Percentiles rank a stretch among this genome's conserved stretches.
Evolutionary conservation across 2,329 filamentous ascomycete genomes (phyloP).

Genomic region (Sclerotinia trifoliorum): DNA sequence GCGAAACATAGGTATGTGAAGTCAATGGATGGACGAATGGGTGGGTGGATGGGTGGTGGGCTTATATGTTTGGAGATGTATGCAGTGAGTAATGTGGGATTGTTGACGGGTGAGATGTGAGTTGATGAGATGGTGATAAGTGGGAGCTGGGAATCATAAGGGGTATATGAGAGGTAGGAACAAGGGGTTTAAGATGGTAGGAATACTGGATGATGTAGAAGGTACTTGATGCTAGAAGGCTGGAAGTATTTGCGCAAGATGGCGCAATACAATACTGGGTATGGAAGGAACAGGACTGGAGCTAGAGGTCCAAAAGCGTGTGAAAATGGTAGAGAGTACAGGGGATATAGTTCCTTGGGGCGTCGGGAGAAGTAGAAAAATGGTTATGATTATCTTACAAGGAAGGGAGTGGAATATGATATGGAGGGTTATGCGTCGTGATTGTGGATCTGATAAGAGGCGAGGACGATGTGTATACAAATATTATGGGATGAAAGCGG

Average conservation of each 20-base stretch:
- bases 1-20: neutral
- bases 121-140: neutral
- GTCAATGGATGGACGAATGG: neutral
- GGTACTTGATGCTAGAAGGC: slow-evolving; percentile 12
- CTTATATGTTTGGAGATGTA: neutral
- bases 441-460: neutral
- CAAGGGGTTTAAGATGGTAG: neutral
- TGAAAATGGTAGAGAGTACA: neutral
- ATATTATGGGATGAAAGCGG: neutral
- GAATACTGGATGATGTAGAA: neutral
- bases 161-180: slow-evolving; percentile 32
- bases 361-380: neutral
- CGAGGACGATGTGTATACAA: too few species aligned
- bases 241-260: neutral
- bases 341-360: neutral
- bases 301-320: neutral
- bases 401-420: neutral
- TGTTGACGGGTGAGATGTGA: neutral
- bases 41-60: neutral
- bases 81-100: neutral
- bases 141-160: too few species aligned
- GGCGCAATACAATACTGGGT: neutral
- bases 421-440: neutral
- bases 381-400: neutral
- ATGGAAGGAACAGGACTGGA: neutral